A percentile compares a stretch with the other conserved stretches of the same genome.
These are phyloP conservation scores for Colletotrichum sublineola DNA, from an alignment of 2,329 filamentous ascomycete genomes.

Conservation along the genomic window DNA sequence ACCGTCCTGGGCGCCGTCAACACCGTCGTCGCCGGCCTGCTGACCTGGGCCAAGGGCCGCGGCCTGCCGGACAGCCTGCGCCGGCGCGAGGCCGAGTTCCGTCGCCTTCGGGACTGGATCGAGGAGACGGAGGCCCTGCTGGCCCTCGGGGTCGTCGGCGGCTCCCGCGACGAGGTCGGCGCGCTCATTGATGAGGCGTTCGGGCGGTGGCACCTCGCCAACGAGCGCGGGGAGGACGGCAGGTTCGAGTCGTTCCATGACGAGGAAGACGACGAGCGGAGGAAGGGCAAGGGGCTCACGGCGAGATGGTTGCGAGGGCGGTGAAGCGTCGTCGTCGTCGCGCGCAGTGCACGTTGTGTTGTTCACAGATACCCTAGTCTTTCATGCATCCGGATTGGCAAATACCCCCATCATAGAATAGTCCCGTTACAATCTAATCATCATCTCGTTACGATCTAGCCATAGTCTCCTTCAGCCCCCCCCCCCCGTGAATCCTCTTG, in stretches of 20 bases:
- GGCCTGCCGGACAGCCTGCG: constrained; percentile 62
- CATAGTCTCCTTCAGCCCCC: no score
- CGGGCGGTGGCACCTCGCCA: constrained; percentile 59
- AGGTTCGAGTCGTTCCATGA: constrained; percentile 47
- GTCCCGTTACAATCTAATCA: no score
- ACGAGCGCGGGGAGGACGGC: constrained; percentile 57
- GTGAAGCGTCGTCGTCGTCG: not conserved
- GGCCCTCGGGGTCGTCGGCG: constrained; percentile 57
- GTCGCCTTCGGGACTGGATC: constrained; percentile 65
- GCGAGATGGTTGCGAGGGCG: constrained; percentile 6
- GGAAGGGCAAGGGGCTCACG: constrained; percentile 8
- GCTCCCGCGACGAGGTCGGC: constrained; percentile 58
- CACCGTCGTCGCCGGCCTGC: constrained; percentile 71
- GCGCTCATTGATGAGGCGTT: constrained; percentile 58
- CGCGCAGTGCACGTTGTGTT: no score
- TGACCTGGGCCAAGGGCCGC: constrained; percentile 68
- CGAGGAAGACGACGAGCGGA: not conserved
- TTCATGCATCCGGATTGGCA: not conserved
- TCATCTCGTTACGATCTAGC: not conserved
- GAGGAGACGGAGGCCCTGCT: constrained; percentile 65
- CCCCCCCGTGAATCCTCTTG: not conserved
- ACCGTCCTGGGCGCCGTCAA: constrained; percentile 73
- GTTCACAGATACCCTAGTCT: not conserved
- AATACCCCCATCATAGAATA: not conserved
- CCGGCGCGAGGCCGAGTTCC: constrained; percentile 61